Evolutionary conservation across 768 basidiomycete species (phyloP).

Genomic region (Cystofilobasidium ferigula): DNA sequence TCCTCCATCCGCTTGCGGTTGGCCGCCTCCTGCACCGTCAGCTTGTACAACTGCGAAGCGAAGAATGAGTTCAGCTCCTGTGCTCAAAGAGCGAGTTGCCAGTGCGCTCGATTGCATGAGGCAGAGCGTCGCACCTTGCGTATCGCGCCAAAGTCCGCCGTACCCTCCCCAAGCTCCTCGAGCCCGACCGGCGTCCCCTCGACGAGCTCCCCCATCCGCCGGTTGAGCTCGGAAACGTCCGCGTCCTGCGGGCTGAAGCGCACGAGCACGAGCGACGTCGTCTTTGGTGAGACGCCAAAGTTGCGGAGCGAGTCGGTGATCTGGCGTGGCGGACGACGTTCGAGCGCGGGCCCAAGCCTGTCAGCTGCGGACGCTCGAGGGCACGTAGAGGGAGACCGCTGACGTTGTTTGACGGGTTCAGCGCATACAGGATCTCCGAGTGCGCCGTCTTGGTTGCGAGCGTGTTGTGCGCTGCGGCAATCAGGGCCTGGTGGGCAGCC

Average conservation of each 20-base stretch:
- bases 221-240: neutral
- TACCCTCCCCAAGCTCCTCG: conserved; percentile 35
- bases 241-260: conserved; percentile 43
- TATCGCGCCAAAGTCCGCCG: conserved; percentile 62
- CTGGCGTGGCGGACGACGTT: too few relatives aligned
- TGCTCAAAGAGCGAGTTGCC: neutral
- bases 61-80: too few relatives aligned
- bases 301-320: conserved; percentile 78
- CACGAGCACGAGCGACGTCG: conserved; percentile 59
- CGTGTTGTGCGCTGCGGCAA: conserved; percentile 50
- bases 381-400: too few relatives aligned
- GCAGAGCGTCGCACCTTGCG: conserved; percentile 51
- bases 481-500: conserved; percentile 68
- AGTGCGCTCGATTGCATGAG: neutral
- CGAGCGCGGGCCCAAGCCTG: too few relatives aligned
- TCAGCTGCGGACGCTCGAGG: too few relatives aligned
- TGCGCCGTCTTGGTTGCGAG: conserved; percentile 78
- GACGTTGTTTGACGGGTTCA: conserved; percentile 82
- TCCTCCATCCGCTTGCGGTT: conserved; percentile 10
- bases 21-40: conserved; percentile 1
- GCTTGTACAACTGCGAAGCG: conserved; percentile 17
- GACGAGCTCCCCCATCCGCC: conserved; percentile 13
- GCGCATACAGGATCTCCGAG: conserved; percentile 75
- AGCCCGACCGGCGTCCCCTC: conserved; percentile 12
- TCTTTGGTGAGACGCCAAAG: conserved; percentile 66